Evolutionary conservation across 2,329 filamentous ascomycete genomes (phyloP).

Genomic region (Penicillium sp.): DNA sequence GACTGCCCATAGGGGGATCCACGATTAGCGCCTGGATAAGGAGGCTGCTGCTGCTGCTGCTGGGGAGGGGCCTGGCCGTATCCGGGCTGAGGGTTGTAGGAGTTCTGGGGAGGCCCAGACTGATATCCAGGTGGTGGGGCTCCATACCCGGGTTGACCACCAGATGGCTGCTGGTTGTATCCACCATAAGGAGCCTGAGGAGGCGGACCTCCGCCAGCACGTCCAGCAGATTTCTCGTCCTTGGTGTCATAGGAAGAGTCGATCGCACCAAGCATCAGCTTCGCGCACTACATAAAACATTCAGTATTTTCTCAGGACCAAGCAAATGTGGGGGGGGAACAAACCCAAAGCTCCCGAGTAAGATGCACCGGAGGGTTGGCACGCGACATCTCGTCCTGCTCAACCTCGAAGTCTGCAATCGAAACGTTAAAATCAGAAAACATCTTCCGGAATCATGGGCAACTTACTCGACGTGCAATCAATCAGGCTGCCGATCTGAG

Average conservation of each 20-base stretch:
- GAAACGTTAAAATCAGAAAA: neutral
- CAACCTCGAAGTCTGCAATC: constrained; percentile 62
- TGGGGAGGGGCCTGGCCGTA: neutral
- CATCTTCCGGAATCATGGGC: too few relatives aligned
- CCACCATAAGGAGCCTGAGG: constrained; percentile 39
- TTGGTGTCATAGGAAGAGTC: constrained; percentile 66
- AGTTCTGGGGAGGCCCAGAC: neutral
- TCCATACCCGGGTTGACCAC: constrained; percentile 7
- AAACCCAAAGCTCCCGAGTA: constrained; percentile 64
- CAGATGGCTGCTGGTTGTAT: constrained; percentile 25
- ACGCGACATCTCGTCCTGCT: constrained; percentile 65
- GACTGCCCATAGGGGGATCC: constrained; percentile 17
- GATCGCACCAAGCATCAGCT: constrained; percentile 67
- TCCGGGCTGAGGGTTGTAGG: constrained; percentile 1
- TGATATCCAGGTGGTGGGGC: neutral
- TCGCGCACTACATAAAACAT: constrained; percentile 51
- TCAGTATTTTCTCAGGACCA: neutral
- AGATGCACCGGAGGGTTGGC: constrained; percentile 63
- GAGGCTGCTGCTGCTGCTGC: neutral
- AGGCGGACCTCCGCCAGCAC: constrained; percentile 26
- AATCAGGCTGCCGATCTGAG: constrained; percentile 60
- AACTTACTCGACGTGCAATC: constrained; percentile 68
- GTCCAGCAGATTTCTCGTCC: constrained; percentile 57
- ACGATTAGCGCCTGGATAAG: neutral
- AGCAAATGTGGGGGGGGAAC: constrained; percentile 3